Conservation (phyloP, 2,329 filamentous ascomycete genomes). For the Fusarium torulosum region DNA sequence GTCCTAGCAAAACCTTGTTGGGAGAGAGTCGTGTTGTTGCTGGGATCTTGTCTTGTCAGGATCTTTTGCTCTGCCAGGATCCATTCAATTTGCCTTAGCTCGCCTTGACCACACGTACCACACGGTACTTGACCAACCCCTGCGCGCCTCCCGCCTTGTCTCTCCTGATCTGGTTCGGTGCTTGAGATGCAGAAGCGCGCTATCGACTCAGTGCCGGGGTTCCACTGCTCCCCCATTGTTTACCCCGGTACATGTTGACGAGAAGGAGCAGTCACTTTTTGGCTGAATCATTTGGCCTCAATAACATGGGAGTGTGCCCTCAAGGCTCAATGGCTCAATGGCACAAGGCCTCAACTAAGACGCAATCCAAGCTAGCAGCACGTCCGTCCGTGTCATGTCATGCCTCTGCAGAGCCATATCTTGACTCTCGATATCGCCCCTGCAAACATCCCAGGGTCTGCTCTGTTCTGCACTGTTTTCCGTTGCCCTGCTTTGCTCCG, state of each 20-base stretch:
- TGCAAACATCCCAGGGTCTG: constrained; percentile 20
- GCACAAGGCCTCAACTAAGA: constrained; percentile 18
- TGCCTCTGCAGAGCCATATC: constrained; percentile 9
- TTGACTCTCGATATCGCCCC: constrained; percentile 19
- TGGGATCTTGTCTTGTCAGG: constrained; percentile 20
- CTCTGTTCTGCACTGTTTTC: too few species aligned
- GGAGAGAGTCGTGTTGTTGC: constrained; percentile 16
- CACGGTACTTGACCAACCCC: constrained; percentile 41
- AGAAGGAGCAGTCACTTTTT: constrained; percentile 29
- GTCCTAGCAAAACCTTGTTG: constrained; percentile 26
- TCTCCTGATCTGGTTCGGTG: constrained; percentile 20
- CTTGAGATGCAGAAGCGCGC: constrained; percentile 36
- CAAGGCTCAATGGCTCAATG: constrained; percentile 1
- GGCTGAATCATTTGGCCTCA: constrained; percentile 26
- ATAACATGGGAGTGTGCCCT: constrained; percentile 10
- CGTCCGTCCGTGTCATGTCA: constrained; percentile 22
- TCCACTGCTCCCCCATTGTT: constrained; percentile 36
- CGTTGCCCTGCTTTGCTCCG: neutral
- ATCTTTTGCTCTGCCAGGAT: constrained; percentile 38
- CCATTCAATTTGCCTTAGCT: constrained; percentile 31
- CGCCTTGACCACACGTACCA: constrained; percentile 18
- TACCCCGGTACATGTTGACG: constrained; percentile 30
- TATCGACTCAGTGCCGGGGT: constrained; percentile 45
- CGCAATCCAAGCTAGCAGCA: constrained; percentile 10
- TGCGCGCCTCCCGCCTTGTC: constrained; percentile 40